A percentile compares a stretch with the other conserved stretches of the same genome.
These are phyloP conservation scores for Zostera marina DNA, from an alignment of 116 monocot species.

Conservation along the genomic window DNA sequence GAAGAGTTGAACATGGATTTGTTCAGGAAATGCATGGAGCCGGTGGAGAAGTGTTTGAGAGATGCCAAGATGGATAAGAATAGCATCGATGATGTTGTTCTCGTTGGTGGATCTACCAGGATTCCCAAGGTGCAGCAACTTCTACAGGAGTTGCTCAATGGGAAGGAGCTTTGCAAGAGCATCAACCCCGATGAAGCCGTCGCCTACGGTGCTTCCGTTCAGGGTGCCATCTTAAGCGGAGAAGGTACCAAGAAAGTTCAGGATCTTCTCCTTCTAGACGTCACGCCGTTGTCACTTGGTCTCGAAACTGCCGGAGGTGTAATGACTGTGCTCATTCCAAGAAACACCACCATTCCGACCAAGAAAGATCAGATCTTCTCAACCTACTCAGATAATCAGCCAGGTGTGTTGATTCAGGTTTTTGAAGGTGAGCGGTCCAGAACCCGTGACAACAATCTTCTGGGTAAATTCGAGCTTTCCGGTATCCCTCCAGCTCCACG, in stretches of 20 bases:
- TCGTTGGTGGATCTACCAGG: constrained; percentile 22
- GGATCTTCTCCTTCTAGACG: constrained; percentile 22
- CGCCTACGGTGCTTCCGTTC: constrained; percentile 34
- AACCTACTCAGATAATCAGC: constrained; percentile 56
- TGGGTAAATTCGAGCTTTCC: constrained; percentile 22
- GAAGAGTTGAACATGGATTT: constrained; percentile 42
- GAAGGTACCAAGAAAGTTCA: constrained; percentile 25
- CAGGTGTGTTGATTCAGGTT: constrained; percentile 51
- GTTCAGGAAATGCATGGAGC: constrained; percentile 27
- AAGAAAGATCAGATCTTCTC: constrained; percentile 27
- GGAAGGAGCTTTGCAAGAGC: constrained; percentile 34
- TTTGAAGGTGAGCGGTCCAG: constrained; percentile 51
- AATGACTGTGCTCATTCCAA: constrained; percentile 77
- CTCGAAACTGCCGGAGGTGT: too few species aligned
- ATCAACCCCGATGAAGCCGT: constrained; percentile 62
- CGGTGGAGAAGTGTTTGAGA: constrained; percentile 40
- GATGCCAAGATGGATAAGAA: too few species aligned
- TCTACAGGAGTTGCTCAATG: constrained; percentile 35
- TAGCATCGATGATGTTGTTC: too few species aligned
- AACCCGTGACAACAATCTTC: constrained; percentile 39
- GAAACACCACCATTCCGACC: constrained; percentile 58
- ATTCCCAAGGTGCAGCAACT: constrained; percentile 26
- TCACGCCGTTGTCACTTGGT: too few species aligned
- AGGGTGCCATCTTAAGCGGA: constrained; percentile 25
- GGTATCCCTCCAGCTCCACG: constrained; percentile 27